A percentile compares a stretch with the other conserved stretches of the same genome.
Evolutionary conservation across 2,329 filamentous ascomycete genomes (phyloP).

Genomic region (Phialophora chinensis): DNA sequence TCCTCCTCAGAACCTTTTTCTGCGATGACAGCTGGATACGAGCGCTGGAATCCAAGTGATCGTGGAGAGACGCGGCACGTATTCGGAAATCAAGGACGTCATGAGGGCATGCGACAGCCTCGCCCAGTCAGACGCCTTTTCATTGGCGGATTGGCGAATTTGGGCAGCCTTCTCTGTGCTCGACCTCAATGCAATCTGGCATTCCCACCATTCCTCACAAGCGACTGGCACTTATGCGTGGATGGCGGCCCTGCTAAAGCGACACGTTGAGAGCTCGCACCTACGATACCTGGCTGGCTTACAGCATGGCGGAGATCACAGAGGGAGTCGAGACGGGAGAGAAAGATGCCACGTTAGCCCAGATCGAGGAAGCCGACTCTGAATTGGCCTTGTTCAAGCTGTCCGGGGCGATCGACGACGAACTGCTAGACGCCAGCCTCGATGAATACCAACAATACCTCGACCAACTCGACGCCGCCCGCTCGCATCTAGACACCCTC

Average conservation of each 20-base stretch:
- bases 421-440: slow-evolving; percentile 80
- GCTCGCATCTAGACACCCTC: slow-evolving; percentile 79
- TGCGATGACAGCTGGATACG: background rate
- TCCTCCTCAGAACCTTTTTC: background rate
- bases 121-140: background rate
- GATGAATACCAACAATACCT: slow-evolving; percentile 81
- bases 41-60: background rate
- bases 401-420: slow-evolving; percentile 66
- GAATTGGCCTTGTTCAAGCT: slow-evolving; percentile 65
- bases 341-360: slow-evolving; percentile 33
- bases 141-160: slow-evolving; percentile 7
- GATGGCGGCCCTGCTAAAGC: background rate
- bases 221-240: background rate
- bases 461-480: slow-evolving; percentile 79
- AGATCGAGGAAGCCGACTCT: slow-evolving; percentile 47
- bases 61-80: background rate
- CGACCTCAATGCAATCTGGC: background rate
- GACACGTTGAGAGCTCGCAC: background rate
- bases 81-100: slow-evolving; percentile 26
- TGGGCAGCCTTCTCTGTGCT: slow-evolving; percentile 13
- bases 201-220: background rate
- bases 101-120: slow-evolving; percentile 14
- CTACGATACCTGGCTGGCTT: background rate
- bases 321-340: slow-evolving; percentile 6
- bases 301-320: background rate